A percentile compares a stretch with the other conserved stretches of the same genome.
Evolutionary conservation across 352 stramenopile species (phyloP).

Genomic region (Plasmopara halstedii): DNA sequence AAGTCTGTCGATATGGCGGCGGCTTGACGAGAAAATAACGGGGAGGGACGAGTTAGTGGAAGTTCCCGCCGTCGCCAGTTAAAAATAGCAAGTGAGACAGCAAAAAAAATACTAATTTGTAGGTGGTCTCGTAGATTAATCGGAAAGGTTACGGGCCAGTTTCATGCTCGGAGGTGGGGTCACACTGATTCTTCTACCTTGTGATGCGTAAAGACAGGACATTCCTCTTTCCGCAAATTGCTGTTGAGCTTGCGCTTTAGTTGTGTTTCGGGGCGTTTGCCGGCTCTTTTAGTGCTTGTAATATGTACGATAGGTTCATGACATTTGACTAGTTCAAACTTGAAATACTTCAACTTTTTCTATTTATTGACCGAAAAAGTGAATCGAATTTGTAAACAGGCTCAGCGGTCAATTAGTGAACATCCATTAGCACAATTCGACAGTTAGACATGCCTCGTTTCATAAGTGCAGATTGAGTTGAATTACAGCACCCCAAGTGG

Average conservation of each 20-base stretch:
- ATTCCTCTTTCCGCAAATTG: not conserved
- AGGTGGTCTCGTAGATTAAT: not conserved
- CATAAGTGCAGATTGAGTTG: not conserved
- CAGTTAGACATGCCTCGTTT: too few relatives aligned
- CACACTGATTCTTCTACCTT: slow-evolving; percentile 18
- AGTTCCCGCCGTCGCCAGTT: slow-evolving; percentile 6
- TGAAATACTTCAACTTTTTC: too few relatives aligned
- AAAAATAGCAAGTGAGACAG: slow-evolving; percentile 10
- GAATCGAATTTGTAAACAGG: too few relatives aligned
- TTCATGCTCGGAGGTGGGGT: not conserved
- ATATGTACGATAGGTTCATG: not conserved
- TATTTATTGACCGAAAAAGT: too few relatives aligned
- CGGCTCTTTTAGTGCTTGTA: not conserved
- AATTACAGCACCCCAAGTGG: not conserved
- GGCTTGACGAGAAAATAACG: slow-evolving; percentile 19
- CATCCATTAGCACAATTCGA: too few relatives aligned
- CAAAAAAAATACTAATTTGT: slow-evolving; percentile 12
- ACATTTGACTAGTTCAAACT: too few relatives aligned
- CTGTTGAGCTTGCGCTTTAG: not conserved
- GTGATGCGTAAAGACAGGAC: not conserved
- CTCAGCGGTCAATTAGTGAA: too few relatives aligned
- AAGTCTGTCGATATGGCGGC: not conserved
- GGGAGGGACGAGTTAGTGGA: slow-evolving; percentile 23
- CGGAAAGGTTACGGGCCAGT: not conserved
- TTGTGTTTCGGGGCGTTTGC: not conserved